These are phyloP conservation scores for Globisporangium canariense DNA, from an alignment of 352 stramenopile species.

Conservation along the genomic window DNA sequence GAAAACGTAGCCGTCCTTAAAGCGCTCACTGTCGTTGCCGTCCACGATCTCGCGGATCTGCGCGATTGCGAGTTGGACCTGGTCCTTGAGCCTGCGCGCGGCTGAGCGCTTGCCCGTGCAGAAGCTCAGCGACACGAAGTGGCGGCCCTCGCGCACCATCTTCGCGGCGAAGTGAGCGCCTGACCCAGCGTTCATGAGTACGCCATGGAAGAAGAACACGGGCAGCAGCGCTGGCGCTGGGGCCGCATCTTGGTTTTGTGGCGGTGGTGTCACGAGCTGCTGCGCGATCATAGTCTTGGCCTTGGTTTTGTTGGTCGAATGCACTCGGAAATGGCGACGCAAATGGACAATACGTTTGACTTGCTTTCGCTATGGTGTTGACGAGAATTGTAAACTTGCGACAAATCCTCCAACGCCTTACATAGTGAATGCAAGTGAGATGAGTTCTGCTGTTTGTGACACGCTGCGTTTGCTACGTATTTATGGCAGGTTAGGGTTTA, in stretches of 20 bases:
- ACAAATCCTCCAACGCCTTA: too few species aligned
- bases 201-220: conserved; percentile 51
- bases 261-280: not conserved
- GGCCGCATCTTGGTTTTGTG: not conserved
- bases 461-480: too few species aligned
- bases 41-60: conserved; percentile 27
- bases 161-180: conserved; percentile 26
- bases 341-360: too few species aligned
- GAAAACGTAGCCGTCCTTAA: conserved; percentile 40
- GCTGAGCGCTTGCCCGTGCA: conserved; percentile 34
- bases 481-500: too few species aligned
- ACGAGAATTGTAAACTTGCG: too few species aligned
- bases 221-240: conserved; percentile 9
- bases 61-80: conserved; percentile 36
- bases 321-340: too few species aligned
- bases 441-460: too few species aligned
- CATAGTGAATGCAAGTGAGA: too few species aligned
- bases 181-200: conserved; percentile 23
- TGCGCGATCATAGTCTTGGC: not conserved
- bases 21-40: conserved; percentile 17
- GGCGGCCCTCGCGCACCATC: conserved; percentile 25
- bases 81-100: conserved; percentile 19
- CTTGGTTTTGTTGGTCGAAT: too few species aligned
- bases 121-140: conserved; percentile 36
- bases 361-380: too few species aligned